Evolutionary conservation across 2,329 filamentous ascomycete species (phyloP), one percentile per base, ranked within the genome.

Genomic region (Fusarium piperis): DNA sequence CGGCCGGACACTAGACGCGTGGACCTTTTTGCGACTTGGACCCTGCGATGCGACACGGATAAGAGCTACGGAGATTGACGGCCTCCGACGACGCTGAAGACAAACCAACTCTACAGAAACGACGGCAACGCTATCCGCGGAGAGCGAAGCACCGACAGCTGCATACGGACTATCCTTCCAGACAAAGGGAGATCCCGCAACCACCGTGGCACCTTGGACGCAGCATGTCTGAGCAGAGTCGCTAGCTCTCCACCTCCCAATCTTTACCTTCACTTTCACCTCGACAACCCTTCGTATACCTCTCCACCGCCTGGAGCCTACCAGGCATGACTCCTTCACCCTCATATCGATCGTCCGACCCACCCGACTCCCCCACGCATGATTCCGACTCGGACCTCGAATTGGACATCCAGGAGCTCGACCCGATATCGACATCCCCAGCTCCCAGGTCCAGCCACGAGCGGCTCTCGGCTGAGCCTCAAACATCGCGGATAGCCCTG

Each of bases 331-430:
- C 88, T 86, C 81, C 85, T 78, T 82, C 85, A 84, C 83, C 83
- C 62, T 80, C 84, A 35, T 85, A 86, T 79, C 85, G 83, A 78
- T 81, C 83, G 75, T 83, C 88, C 78, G 87, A 91, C 80, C 87
- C 88, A 78, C 90, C 90, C 81, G 90, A 92, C 82, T 89, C 88
- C 67, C 87, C 87, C 67, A 82, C 85, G 76, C 85, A 90, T 82
- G 92, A 94, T 79, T 93, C 91, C 79, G 93, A 95, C 63, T 81
- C 82, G 69, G 92, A 95, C 79, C 89, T 96, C 77, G 92, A 95
- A 76, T 87, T 96, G 75, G 92, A 94, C 77, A 87, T 94, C 74
- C 88, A 94, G 77, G 93, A 95, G 85, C 90, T 96, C 73, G 93
- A 95, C 78, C 92, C 93, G 78, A 78, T 82, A 65, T 82, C 83